phyloP scores from a whole-genome alignment of 371 early-diverging fungal species.

The Mucor saturninus region DNA sequence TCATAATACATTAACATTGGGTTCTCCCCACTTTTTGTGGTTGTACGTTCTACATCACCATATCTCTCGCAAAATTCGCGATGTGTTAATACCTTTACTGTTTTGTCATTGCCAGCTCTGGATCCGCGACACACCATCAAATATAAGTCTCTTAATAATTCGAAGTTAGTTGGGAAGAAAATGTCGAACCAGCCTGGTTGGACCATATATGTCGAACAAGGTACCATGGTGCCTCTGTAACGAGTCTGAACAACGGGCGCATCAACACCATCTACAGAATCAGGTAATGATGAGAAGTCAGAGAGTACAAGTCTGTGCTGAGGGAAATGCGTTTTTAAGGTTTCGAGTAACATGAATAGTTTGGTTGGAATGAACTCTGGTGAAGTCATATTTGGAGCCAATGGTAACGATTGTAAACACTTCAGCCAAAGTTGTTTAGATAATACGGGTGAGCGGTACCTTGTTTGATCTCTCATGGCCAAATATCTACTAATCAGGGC shows the following conservation, averaged over 20 bases:
- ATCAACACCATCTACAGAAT: conserved; percentile 79
- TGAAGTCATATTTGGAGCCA: conserved; percentile 82
- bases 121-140: conserved; percentile 61
- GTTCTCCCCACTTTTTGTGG: conserved; percentile 87
- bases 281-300: conserved; percentile 86
- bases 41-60: conserved; percentile 78
- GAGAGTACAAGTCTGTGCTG: conserved; percentile 87
- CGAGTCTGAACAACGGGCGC: conserved; percentile 96
- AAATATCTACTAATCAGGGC: conserved; percentile 71
- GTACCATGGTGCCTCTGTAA: conserved; percentile 87
- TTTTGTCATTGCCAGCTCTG: conserved; percentile 45
- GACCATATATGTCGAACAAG: conserved; percentile 93
- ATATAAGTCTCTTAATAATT: conserved; percentile 81
- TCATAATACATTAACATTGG: conserved; percentile 84
- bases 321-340: conserved; percentile 81
- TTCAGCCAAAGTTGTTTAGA: conserved; percentile 54
- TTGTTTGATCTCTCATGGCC: conserved; percentile 29
- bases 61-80: conserved; percentile 79
- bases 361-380: conserved; percentile 95
- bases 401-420: conserved; percentile 70
- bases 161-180: conserved; percentile 97
- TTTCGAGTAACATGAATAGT: conserved; percentile 75
- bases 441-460: conserved; percentile 70
- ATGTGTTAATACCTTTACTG: conserved; percentile 73
- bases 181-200: conserved; percentile 98